Evolutionary conservation across 2,329 filamentous ascomycete genomes (phyloP).

Genomic region (Aspergillus piperis): DNA sequence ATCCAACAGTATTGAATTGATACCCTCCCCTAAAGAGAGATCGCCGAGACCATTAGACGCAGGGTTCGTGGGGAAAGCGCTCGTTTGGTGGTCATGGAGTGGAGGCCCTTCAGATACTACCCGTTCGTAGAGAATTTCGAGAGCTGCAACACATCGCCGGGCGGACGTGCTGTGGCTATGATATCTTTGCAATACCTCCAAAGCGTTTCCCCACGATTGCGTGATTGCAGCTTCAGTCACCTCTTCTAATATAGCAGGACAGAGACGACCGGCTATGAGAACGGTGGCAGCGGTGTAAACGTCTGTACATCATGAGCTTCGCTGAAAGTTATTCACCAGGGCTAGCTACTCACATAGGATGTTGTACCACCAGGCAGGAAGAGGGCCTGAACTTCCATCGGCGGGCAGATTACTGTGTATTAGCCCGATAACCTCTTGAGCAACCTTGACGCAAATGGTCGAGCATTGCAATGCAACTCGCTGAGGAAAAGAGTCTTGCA

Average conservation of each 20-base stretch:
- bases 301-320: constrained; percentile 25
- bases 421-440: constrained; percentile 35
- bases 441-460: constrained; percentile 37
- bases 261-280: constrained; percentile 35
- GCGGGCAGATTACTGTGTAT: constrained; percentile 32
- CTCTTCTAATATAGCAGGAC: constrained; percentile 29
- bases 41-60: constrained; percentile 20
- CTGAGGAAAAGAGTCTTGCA: constrained; percentile 32
- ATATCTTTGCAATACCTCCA: constrained; percentile 35
- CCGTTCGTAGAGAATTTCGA: constrained; percentile 35
- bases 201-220: constrained; percentile 31
- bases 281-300: constrained; percentile 40
- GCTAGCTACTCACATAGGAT: constrained; percentile 32
- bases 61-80: not conserved
- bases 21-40: constrained; percentile 30
- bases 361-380: constrained; percentile 43
- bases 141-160: constrained; percentile 33
- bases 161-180: constrained; percentile 36
- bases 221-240: constrained; percentile 27
- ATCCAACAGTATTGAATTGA: constrained; percentile 28
- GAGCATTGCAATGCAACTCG: constrained; percentile 38
- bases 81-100: not conserved
- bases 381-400: constrained; percentile 29
- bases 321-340: not conserved
- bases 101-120: constrained; percentile 25